phyloP scores from a whole-genome alignment of 2,329 filamentous ascomycete species.

The Ophiocordyceps robertsii region DNA sequence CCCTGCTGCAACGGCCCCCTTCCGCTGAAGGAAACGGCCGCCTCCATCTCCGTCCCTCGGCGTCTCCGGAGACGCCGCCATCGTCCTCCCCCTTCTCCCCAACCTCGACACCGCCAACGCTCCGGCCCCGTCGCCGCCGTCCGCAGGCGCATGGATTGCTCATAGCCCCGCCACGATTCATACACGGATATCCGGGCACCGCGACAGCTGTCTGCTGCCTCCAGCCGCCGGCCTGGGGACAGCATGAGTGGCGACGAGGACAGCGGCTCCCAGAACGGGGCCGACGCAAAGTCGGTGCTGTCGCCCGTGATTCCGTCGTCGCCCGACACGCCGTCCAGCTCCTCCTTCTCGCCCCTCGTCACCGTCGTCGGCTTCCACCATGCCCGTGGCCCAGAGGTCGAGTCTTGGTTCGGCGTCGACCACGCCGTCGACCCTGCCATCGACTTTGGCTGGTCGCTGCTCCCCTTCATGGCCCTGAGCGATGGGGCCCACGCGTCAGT shows the following conservation, averaged over 20 bases:
- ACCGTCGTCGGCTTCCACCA: conserved; percentile 77
- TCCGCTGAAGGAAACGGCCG: too few species aligned
- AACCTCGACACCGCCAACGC: too few species aligned
- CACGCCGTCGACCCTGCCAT: conserved; percentile 65
- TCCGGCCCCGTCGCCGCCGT: too few species aligned
- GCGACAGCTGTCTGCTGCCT: neutral
- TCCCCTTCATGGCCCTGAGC: conserved; percentile 94
- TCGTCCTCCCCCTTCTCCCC: too few species aligned
- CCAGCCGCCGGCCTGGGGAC: neutral
- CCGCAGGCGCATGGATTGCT: neutral
- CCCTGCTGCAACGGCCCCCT: too few species aligned
- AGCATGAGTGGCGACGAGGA: conserved; percentile 17
- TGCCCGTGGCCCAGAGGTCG: conserved; percentile 80
- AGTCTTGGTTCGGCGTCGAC: conserved; percentile 71
- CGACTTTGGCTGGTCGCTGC: conserved; percentile 78
- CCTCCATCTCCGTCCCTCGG: too few species aligned
- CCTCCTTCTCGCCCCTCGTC: conserved; percentile 52
- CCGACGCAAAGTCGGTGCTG: conserved; percentile 14
- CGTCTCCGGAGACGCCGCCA: too few species aligned
- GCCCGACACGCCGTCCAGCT: conserved; percentile 15
- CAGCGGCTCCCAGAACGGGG: conserved; percentile 9
- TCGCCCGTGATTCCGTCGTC: conserved; percentile 18
- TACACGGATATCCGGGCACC: neutral
- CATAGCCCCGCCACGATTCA: neutral
- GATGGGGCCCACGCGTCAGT: conserved; percentile 88